phyloP scores from a whole-genome alignment of 148 eudicot species.

The Vaccinium corymbosum region DNA sequence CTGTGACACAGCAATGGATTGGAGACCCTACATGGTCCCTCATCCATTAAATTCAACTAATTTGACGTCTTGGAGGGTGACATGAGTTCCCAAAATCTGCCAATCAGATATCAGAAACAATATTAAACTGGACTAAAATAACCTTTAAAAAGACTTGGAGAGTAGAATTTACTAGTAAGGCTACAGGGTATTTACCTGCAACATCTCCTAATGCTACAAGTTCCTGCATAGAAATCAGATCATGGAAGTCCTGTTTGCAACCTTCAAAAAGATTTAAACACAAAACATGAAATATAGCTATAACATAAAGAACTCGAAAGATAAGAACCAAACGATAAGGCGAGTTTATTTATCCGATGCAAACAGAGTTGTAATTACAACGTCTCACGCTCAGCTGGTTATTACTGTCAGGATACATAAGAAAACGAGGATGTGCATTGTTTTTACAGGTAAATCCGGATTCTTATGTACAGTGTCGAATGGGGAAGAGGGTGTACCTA shows the following conservation, averaged over 20 bases:
- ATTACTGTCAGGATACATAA: background rate
- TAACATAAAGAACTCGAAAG: background rate
- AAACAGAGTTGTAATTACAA: background rate
- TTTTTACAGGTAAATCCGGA: background rate
- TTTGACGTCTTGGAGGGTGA: background rate
- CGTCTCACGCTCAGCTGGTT: background rate
- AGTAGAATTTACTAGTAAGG: background rate
- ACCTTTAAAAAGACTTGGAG: background rate
- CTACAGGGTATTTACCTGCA: background rate
- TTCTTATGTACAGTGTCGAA: constrained; percentile 11
- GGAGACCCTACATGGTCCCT: background rate
- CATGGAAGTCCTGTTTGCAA: background rate
- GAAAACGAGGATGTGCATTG: background rate
- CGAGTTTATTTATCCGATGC: background rate
- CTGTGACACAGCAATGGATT: background rate
- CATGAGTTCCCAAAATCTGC: background rate
- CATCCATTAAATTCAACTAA: background rate
- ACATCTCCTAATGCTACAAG: background rate
- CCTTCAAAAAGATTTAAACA: background rate
- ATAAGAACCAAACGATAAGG: background rate
- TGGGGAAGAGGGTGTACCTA: background rate
- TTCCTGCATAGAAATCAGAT: background rate
- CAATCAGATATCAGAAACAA: background rate
- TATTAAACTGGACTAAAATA: background rate
- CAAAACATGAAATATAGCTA: background rate